phyloP scores from a whole-genome alignment of 2,329 filamentous ascomycete species.

The Madurella mycetomatis region DNA sequence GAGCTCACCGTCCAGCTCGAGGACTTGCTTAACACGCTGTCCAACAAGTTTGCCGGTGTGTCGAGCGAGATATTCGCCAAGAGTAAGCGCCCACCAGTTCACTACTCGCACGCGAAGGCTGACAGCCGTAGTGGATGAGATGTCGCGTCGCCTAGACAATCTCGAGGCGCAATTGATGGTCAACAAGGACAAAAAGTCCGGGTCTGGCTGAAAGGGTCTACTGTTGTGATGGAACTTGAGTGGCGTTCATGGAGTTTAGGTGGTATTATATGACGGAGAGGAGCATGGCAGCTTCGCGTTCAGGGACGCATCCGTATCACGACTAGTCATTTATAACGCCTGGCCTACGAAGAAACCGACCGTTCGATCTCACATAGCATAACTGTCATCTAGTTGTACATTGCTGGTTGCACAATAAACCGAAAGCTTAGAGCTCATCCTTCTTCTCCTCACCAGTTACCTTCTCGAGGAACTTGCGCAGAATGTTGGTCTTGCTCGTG shows the following conservation, averaged over 20 bases:
- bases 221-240: not conserved
- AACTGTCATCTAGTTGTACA: constrained; percentile 6
- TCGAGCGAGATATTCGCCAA: constrained; percentile 86
- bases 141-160: constrained; percentile 80
- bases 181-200: constrained; percentile 39
- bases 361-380: not conserved
- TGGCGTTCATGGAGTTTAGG: constrained; percentile 11
- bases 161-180: constrained; percentile 69
- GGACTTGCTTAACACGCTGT: constrained; percentile 77
- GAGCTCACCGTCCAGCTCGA: constrained; percentile 78
- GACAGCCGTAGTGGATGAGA: constrained; percentile 73
- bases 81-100: constrained; percentile 47
- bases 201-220: constrained; percentile 8
- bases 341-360: not conserved
- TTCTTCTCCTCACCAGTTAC: constrained; percentile 47
- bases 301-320: not conserved
- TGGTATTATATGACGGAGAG: not conserved
- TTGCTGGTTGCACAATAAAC: not conserved
- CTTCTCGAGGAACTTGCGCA: constrained; percentile 68
- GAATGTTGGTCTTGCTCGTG: constrained; percentile 79
- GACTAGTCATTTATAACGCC: not conserved
- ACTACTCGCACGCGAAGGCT: not conserved
- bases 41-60: constrained; percentile 78
- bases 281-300: not conserved
- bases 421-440: constrained; percentile 60